Evolutionary conservation across 2,329 filamentous ascomycete species (phyloP), one percentile per base, ranked within the genome.

Genomic region (Penicillium sp.): DNA sequence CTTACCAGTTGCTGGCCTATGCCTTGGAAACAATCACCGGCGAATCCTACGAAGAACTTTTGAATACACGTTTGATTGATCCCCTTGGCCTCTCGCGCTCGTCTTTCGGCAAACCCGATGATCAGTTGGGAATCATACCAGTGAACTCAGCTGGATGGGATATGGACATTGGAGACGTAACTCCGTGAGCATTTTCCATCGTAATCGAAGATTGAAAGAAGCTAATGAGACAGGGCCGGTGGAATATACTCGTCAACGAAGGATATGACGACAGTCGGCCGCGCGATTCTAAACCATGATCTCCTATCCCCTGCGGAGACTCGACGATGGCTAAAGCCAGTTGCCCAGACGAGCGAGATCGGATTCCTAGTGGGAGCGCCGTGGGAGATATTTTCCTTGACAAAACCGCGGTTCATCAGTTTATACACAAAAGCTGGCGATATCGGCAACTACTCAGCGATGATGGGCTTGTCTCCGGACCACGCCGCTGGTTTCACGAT

Each of bases 291-390:
- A 21, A 68, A 68, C 9, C 78, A 75, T 19, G 73, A 72, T 0
- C 68, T 82, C 1, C 66, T 83, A 0, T 62, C 74, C 0, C 66
- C 73, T 0, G 64, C 70, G 2, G 65, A 72, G 15, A 82, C 81
- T 0, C 73, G 78, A n/a, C 72, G 79, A 38, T 83, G 81, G 81
- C 70, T 84, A 21, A 81, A 81, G 55, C 81, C 82, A 0, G 65
- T 67, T 0, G 67, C 73, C 3, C 71, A 78, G 26, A 79, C 76
- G 0, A 73, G 79, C 5, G 77, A 79, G 35, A 66, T 78, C 0
- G 62, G 69, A 45, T 74, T 77, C 11, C 74, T 75, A 1, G 71
- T 82, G 1, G 78, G 80, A 7, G 75, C 76, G 30, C 82, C 82
- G 1, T 83, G 81, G 81, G 81, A 81, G 15, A 75, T 82, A 46